Percentiles rank a stretch among this genome's conserved stretches.
These are phyloP conservation scores for Candida incommunis DNA, from an alignment of 805 yeast genomes.

Conservation along the genomic window DNA sequence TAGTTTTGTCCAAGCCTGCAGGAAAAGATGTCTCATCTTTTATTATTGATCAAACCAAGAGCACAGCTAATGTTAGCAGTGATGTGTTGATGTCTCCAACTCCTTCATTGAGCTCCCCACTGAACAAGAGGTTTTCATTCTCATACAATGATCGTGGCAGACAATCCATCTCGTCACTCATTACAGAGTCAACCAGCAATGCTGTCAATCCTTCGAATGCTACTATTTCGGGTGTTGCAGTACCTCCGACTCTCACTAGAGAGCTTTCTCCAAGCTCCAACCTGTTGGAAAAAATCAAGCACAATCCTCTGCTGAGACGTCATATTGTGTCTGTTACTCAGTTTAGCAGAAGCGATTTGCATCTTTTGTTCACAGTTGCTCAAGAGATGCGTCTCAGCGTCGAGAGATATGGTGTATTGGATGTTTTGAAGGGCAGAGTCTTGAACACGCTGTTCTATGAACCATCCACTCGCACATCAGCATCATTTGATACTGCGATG, in stretches of 20 bases:
- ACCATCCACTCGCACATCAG: slow-evolving; percentile 93
- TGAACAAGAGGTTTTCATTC: slow-evolving; percentile 3
- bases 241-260: slow-evolving; percentile 12
- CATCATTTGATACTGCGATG: slow-evolving; percentile 99
- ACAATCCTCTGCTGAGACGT: slow-evolving; percentile 83
- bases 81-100: slow-evolving; percentile 11
- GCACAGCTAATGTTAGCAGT: slow-evolving; percentile 12
- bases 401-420: slow-evolving; percentile 90
- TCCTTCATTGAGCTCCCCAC: slow-evolving; percentile 4
- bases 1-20: slow-evolving; percentile 44
- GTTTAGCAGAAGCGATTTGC: slow-evolving; percentile 77
- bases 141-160: slow-evolving; percentile 1
- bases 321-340: slow-evolving; percentile 81
- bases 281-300: slow-evolving; percentile 61
- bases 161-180: background rate
- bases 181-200: background rate
- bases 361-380: slow-evolving; percentile 87
- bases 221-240: slow-evolving; percentile 6
- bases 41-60: slow-evolving; percentile 16
- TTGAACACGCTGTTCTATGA: slow-evolving; percentile 94
- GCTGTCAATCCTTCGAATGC: background rate
- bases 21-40: slow-evolving; percentile 28
- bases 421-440: slow-evolving; percentile 77
- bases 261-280: slow-evolving; percentile 45
- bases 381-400: slow-evolving; percentile 96